Evolutionary conservation across 2,329 filamentous ascomycete genomes (phyloP).

Genomic region (Paraphoma chrysanthemicola): DNA sequence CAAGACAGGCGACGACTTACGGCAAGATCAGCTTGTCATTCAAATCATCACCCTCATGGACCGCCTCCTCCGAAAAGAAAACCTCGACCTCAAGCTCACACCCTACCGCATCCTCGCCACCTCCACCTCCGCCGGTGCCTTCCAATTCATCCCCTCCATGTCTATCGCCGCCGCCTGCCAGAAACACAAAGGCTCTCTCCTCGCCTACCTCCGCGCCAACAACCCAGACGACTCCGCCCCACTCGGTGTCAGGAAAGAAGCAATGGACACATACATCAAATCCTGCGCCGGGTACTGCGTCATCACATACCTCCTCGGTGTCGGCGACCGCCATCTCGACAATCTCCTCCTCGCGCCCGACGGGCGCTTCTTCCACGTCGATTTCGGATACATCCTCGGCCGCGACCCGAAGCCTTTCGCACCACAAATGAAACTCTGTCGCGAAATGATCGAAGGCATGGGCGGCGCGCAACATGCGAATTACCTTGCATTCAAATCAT

Average conservation of each 20-base stretch:
- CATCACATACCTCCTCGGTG: conserved; percentile 95
- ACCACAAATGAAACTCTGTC: conserved; percentile 94
- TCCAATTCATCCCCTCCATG: conserved; percentile 90
- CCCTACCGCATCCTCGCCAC: conserved; percentile 97
- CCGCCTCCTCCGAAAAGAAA: conserved; percentile 91
- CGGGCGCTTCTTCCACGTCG: conserved; percentile 96
- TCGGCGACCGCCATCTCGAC: conserved; percentile 94
- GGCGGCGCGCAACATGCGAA: conserved; percentile 81
- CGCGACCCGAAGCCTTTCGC: conserved; percentile 97
- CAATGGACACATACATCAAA: conserved; percentile 93
- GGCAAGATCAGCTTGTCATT: conserved; percentile 96
- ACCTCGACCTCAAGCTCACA: conserved; percentile 91
- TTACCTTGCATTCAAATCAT: conserved; percentile 90
- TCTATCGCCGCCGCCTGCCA: conserved; percentile 82
- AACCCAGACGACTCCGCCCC: conserved; percentile 86
- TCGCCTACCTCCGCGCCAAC: conserved; percentile 85
- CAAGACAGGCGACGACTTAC: conserved; percentile 94
- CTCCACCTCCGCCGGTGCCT: conserved; percentile 84
- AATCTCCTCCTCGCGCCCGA: conserved; percentile 91
- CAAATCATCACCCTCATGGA: conserved; percentile 99
- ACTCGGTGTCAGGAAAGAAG: conserved; percentile 86
- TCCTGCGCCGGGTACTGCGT: conserved; percentile 98
- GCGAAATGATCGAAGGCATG: conserved; percentile 99
- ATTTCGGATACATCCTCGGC: conserved; percentile 97
- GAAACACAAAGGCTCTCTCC: conserved; percentile 78